Evolutionary conservation across 2,329 filamentous ascomycete genomes (phyloP), one percentile per base, ranked within the genome.

Genomic region (Venturia pyrina): DNA sequence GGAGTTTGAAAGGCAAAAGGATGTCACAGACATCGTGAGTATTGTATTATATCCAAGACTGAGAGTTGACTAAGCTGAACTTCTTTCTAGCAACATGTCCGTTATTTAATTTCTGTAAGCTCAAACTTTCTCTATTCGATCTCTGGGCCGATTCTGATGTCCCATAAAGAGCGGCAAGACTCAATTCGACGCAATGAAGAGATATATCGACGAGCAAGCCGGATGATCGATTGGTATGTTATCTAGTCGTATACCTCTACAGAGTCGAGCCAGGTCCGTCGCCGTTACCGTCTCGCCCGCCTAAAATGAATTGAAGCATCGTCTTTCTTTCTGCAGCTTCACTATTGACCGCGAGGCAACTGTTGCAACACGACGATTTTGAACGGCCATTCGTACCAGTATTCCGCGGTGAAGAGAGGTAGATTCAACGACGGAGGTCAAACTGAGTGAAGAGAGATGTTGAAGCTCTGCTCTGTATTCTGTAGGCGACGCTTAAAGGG

Each of bases 131-230:
- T 32, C 3, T 6, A 13, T 59, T 37, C 53, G 17, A 34, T 10
- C 3, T 1, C 34, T 37, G 17, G 3, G 17, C 17, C 41, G 44
- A 7, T 44, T 37, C 28, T 59, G 24, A 37, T 62, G 48, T 3
- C 17, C 40, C 7, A 6, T 1, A 21, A 37, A 43, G 57, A 66
- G 57, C 17, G 56, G 64, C 1, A 82, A 80, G 72, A 81, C 80
- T 15, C 78, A 83, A 68, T 78, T 82, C 44, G 80, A 82, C 68
- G 74, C 75, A 17, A 81, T 83, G 78, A 78, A 76, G 62, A 70
- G 76, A 67, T 76, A 78, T 67, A 70, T 79, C 21, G 74, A 76
- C 62, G 75, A 75, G 67, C 71, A 72, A 65, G 69, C 69, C 7
- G 43, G 63, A n/a, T 68, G 61, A 67, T 28, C 48, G 21, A 53